These are phyloP conservation scores for Aspergillus sp. DNA, from an alignment of 2,329 filamentous ascomycete genomes.

Conservation along the genomic window DNA sequence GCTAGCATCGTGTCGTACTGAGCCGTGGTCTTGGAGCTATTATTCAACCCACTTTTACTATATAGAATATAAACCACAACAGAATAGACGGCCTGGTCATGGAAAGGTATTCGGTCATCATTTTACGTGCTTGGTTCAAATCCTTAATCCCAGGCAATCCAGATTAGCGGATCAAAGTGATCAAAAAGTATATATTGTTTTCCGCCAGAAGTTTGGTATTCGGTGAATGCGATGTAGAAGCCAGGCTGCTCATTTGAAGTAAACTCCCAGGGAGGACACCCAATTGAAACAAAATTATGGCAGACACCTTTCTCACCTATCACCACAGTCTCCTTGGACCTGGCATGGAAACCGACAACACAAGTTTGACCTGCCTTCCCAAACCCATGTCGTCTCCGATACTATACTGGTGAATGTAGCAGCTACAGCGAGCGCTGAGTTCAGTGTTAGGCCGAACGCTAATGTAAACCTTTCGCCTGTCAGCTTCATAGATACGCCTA, in stretches of 20 bases:
- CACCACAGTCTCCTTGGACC: constrained; percentile 39
- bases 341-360: not conserved
- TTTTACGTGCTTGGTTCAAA: no score
- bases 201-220: no score
- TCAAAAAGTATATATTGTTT: no score
- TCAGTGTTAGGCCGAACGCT: constrained; percentile 18
- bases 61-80: not conserved
- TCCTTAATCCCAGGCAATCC: no score
- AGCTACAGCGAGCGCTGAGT: no score
- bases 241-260: no score
- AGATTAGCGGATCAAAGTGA: no score
- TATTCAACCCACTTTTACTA: not conserved
- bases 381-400: constrained; percentile 22
- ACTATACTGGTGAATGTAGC: constrained; percentile 55
- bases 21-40: not conserved
- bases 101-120: no score
- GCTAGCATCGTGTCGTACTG: not conserved
- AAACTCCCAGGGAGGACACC: no score
- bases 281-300: no score
- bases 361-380: not conserved
- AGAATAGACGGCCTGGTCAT: no score
- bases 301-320: constrained; percentile 15
- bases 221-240: no score
- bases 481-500: constrained; percentile 35
- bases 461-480: constrained; percentile 22